Evolutionary conservation across 2,329 filamentous ascomycete species (phyloP), one percentile per base, ranked within the genome.

Genomic region (Trichoderma sp.): DNA sequence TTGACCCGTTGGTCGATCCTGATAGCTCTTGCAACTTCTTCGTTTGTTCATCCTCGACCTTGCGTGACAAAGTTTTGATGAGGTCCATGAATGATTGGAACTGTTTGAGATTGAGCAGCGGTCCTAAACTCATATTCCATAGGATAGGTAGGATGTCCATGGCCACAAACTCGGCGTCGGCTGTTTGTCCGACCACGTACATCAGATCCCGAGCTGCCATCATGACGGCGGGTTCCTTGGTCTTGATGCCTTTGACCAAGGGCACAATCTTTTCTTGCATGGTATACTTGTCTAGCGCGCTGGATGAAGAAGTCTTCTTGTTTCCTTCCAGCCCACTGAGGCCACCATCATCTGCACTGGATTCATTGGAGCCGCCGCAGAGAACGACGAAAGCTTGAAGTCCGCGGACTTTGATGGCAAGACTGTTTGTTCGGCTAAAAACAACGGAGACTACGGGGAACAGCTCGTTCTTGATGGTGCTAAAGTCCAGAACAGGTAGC

Each of bases 241-340:
- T 99, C 81, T 97, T 98, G 82, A 99, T 98, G 2, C 86, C 94
- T 76, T 92, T 94, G 71, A 99, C 85, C 5, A 98, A 82, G 0
- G 96, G 96, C 0, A 98, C 88, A 40, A 99, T 92, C 82, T 97
- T 98, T 78, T 99, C 96, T 78, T 99, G 96, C 82, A 99, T 95
- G 0, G 96, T 98, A 77, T 96, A 98, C 79, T 98, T 98, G 82
- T 99, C 96, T 33, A 99, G 83, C 3, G 95, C 94, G 2, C 89
- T 93, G 0, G 91, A 91, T 1, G 88, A 91, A 0, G 88, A 87
- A 2, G 86, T 82, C 76, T 90, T 90, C 69, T 87, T 86, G 75
- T 87, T 88, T 61, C 87, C 83, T 72, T 86, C 79, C 53, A 81
- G 83, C 0, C 93, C 94, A 72, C 93, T 91, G 3, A 97, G 84